Conservation (phyloP, 768 basidiomycete species). For the Lentinula detonsa region DNA sequence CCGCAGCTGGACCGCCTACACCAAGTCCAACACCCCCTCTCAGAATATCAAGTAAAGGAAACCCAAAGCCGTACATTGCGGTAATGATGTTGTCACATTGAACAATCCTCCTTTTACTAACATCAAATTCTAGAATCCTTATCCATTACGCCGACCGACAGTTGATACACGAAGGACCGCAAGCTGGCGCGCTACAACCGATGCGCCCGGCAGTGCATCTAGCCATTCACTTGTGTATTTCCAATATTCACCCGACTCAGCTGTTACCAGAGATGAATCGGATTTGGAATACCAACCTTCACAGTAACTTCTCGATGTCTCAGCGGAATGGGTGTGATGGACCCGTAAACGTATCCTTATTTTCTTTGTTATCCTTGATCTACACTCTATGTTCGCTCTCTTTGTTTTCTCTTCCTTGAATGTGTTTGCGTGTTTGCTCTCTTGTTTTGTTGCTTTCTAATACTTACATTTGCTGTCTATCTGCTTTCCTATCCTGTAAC, state of each 20-base stretch:
- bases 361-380: not conserved
- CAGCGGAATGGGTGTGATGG: not conserved
- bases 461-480: not conserved
- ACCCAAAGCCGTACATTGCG: not conserved
- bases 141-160: constrained; percentile 12
- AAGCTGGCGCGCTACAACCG: constrained; percentile 13
- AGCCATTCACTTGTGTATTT: constrained; percentile 1
- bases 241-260: not conserved
- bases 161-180: constrained; percentile 20
- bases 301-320: not conserved
- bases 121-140: not conserved
- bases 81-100: not conserved
- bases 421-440: not conserved
- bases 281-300: not conserved
- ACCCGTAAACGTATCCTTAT: not conserved
- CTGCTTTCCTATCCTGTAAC: not conserved
- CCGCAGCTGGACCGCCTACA: constrained; percentile 3
- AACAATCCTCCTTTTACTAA: not conserved
- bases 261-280: not conserved
- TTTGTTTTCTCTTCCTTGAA: not conserved
- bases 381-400: not conserved
- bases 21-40: constrained; percentile 5
- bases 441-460: not conserved
- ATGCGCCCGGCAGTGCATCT: not conserved
- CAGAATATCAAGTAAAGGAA: not conserved